Evolutionary conservation across 192 early-diverging fungal species (phyloP).

Genomic region (Coemansia biformis): DNA sequence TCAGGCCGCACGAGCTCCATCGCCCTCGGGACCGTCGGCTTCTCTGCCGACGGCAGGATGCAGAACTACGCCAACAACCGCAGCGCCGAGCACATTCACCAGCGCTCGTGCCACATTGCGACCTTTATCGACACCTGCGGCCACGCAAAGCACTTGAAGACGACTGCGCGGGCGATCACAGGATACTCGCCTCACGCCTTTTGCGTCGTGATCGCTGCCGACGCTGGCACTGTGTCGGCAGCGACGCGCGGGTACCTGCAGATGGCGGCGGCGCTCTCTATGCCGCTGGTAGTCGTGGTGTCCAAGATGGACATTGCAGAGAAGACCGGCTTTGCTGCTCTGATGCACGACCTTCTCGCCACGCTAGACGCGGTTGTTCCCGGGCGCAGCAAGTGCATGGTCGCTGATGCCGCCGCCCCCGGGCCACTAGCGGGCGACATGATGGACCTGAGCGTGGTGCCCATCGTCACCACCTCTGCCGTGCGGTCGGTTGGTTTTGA

Average conservation of each 20-base stretch:
- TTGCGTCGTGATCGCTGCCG: constrained; percentile 75
- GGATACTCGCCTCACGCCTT: constrained; percentile 83
- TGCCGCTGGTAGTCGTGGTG: constrained; percentile 79
- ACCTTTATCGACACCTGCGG: constrained; percentile 89
- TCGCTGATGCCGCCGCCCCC: constrained; percentile 12
- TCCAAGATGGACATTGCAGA: constrained; percentile 79
- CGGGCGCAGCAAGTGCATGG: constrained; percentile 33
- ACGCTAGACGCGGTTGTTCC: constrained; percentile 38
- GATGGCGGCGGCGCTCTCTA: constrained; percentile 68
- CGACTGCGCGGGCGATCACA: constrained; percentile 87
- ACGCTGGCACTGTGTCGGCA: constrained; percentile 55
- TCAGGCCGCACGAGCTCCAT: constrained; percentile 89
- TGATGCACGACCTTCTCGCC: constrained; percentile 51
- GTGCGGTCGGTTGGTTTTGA: constrained; percentile 69
- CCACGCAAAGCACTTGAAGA: constrained; percentile 81
- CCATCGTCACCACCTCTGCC: constrained; percentile 79
- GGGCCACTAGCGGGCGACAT: constrained; percentile 34
- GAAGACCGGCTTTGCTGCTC: constrained; percentile 47
- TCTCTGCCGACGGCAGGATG: constrained; percentile 60
- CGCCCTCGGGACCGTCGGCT: constrained; percentile 81
- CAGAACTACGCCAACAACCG: constrained; percentile 75
- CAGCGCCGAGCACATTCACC: constrained; percentile 75
- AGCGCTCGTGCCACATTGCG: constrained; percentile 66
- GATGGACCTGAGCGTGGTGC: constrained; percentile 57
- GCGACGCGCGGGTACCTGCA: constrained; percentile 77